phyloP scores from a whole-genome alignment of 1,284 basidiomycete species.

The Ganoderma boninense region DNA sequence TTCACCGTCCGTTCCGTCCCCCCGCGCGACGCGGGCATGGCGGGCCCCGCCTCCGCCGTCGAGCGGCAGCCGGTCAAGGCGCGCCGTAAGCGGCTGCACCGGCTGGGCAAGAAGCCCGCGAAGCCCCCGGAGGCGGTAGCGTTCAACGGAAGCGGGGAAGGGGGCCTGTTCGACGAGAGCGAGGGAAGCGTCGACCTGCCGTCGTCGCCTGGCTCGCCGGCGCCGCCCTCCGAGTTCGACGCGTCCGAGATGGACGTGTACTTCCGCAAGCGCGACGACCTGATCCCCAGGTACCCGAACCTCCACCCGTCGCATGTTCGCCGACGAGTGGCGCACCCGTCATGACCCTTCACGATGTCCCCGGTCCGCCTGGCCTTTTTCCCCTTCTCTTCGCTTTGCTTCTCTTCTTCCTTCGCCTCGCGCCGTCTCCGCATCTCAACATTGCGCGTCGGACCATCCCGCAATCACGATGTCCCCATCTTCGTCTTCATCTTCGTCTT shows the following conservation, averaged over 20 bases:
- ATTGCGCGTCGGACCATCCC: constrained; percentile 1
- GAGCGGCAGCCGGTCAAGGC: constrained; percentile 73
- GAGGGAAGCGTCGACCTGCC: constrained; percentile 22
- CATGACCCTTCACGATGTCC: constrained; percentile 13
- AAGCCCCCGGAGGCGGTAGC: constrained; percentile 44
- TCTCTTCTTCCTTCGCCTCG: neutral
- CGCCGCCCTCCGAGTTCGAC: constrained; percentile 71
- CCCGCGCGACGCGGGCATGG: constrained; percentile 52
- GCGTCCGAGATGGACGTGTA: constrained; percentile 80
- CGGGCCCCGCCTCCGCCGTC: constrained; percentile 39
- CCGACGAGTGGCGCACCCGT: constrained; percentile 37
- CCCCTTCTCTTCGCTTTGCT: neutral
- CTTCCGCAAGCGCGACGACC: constrained; percentile 64
- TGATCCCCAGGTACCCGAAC: constrained; percentile 41
- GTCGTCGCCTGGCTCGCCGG: constrained; percentile 44
- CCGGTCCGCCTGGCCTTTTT: neutral
- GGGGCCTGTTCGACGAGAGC: constrained; percentile 20
- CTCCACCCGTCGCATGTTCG: constrained; percentile 41
- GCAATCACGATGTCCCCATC: neutral
- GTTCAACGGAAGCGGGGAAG: constrained; percentile 14
- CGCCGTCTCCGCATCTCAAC: neutral
- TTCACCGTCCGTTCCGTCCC: constrained; percentile 91
- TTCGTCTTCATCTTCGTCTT: neutral
- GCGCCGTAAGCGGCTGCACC: constrained; percentile 77
- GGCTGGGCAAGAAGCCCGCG: constrained; percentile 59